Percentiles rank a stretch among this genome's conserved stretches.
These are phyloP conservation scores for Scutellaria minor DNA, from an alignment of 257 asterid species.

Conservation along the genomic window DNA sequence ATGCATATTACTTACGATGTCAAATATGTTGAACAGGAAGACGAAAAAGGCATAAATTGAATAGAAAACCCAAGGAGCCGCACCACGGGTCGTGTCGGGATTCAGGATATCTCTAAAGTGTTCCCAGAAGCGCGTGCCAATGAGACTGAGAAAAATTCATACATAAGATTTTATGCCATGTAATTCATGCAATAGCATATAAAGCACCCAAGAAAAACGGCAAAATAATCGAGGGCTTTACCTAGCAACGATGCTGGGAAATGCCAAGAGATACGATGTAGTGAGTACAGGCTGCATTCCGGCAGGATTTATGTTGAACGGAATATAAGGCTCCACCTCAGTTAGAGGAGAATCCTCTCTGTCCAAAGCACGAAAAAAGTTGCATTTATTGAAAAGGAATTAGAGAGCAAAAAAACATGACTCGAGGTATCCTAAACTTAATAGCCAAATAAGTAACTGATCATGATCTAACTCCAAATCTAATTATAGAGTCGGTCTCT, in stretches of 20 bases:
- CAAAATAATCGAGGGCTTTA: slow-evolving; percentile 24
- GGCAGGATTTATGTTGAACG: slow-evolving; percentile 98
- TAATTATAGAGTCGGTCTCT: no score
- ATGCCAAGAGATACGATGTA: slow-evolving; percentile 93
- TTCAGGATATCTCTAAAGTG: slow-evolving; percentile 68
- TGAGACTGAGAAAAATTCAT: slow-evolving; percentile 55
- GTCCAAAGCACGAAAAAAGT: slow-evolving; percentile 39
- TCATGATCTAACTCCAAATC: neutral
- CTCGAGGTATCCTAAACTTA: neutral
- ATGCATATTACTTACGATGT: slow-evolving; percentile 71
- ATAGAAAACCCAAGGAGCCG: slow-evolving; percentile 96
- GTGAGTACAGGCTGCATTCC: slow-evolving; percentile 99
- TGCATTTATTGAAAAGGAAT: no score
- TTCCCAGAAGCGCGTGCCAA: slow-evolving; percentile 85
- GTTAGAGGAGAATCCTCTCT: slow-evolving; percentile 85
- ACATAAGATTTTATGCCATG: slow-evolving; percentile 33
- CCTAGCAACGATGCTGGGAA: slow-evolving; percentile 93
- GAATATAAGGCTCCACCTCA: slow-evolving; percentile 97
- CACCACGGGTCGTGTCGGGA: slow-evolving; percentile 79
- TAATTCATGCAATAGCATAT: neutral
- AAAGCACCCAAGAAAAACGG: neutral
- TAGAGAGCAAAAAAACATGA: no score
- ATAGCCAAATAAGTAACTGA: neutral
- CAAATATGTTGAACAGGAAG: slow-evolving; percentile 90
- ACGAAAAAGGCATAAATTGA: slow-evolving; percentile 83